Evolutionary conservation across 1,139 yeast species (phyloP).

Genomic region (Pichia sp.): DNA sequence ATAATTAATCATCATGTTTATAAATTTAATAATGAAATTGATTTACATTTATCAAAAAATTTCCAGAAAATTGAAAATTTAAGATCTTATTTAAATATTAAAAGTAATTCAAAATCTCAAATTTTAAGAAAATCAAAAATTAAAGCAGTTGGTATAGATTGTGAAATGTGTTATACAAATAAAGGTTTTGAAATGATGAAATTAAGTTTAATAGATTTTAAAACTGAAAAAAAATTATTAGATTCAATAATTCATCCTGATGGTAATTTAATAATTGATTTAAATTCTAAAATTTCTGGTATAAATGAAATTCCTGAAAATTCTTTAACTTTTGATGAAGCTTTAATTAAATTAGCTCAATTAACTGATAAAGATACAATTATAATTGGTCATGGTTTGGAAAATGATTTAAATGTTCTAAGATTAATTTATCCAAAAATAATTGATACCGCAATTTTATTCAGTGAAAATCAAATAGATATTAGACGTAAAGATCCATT

Average conservation of each 20-base stretch:
- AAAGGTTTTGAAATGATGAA: conserved; percentile 82
- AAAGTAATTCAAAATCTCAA: conserved; percentile 10
- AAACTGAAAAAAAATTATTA: conserved; percentile 53
- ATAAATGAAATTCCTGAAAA: conserved; percentile 52
- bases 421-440: conserved; percentile 66
- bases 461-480: conserved; percentile 51
- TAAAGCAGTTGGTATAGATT: conserved; percentile 80
- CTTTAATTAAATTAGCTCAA: conserved; percentile 44
- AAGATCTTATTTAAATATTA: conserved; percentile 13
- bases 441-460: conserved; percentile 81
- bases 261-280: conserved; percentile 65
- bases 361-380: conserved; percentile 63
- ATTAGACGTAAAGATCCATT: conserved; percentile 59
- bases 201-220: conserved; percentile 75
- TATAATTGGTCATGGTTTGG: conserved; percentile 87
- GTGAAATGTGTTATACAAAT: conserved; percentile 95
- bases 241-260: conserved; percentile 72
- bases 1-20: conserved; percentile 60
- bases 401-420: conserved; percentile 82
- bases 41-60: conserved; percentile 52
- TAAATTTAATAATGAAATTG: conserved; percentile 47
- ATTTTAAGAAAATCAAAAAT: conserved; percentile 16
- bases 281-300: conserved; percentile 85
- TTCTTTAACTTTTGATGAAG: conserved; percentile 56
- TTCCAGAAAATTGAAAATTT: conserved; percentile 37